These are phyloP conservation scores for Rhizoclosmatium sp. DNA, from an alignment of 192 early-diverging fungal genomes.

Conservation along the genomic window DNA sequence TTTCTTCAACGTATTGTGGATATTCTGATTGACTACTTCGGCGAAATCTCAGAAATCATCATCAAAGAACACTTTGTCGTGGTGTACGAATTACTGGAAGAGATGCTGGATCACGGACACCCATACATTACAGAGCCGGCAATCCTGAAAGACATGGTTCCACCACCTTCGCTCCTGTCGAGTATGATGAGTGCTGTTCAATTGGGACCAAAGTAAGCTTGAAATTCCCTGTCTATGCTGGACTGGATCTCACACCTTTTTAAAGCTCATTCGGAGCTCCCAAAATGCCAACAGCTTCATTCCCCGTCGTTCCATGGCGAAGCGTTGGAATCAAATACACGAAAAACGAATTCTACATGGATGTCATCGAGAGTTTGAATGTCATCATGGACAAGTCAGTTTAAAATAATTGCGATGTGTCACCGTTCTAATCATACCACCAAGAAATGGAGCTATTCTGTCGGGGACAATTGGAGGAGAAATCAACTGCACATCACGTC, in stretches of 20 bases:
- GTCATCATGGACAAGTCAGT: slow-evolving; percentile 76
- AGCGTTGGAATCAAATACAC: slow-evolving; percentile 84
- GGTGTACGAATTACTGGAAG: slow-evolving; percentile 87
- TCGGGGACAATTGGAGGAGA: slow-evolving; percentile 82
- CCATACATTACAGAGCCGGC: slow-evolving; percentile 88
- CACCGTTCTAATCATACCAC: neutral
- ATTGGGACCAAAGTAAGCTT: slow-evolving; percentile 73
- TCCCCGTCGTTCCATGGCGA: slow-evolving; percentile 88
- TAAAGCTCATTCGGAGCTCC: slow-evolving; percentile 33
- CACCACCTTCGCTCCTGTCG: slow-evolving; percentile 84
- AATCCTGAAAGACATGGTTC: slow-evolving; percentile 85
- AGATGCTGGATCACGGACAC: slow-evolving; percentile 92
- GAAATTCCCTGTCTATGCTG: neutral
- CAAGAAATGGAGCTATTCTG: slow-evolving; percentile 69
- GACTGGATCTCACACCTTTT: neutral
- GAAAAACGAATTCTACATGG: slow-evolving; percentile 94
- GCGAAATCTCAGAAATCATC: slow-evolving; percentile 77
- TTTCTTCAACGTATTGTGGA: slow-evolving; percentile 84
- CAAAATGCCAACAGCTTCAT: slow-evolving; percentile 59
- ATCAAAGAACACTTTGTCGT: slow-evolving; percentile 94
- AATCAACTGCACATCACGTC: slow-evolving; percentile 75
- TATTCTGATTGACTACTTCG: slow-evolving; percentile 85
- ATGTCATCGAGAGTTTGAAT: slow-evolving; percentile 90
- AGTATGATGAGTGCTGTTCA: slow-evolving; percentile 88
- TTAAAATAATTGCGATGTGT: neutral